Conservation (phyloP, 2,329 filamentous ascomycete species). For the Raffaelea arxii region DNA sequence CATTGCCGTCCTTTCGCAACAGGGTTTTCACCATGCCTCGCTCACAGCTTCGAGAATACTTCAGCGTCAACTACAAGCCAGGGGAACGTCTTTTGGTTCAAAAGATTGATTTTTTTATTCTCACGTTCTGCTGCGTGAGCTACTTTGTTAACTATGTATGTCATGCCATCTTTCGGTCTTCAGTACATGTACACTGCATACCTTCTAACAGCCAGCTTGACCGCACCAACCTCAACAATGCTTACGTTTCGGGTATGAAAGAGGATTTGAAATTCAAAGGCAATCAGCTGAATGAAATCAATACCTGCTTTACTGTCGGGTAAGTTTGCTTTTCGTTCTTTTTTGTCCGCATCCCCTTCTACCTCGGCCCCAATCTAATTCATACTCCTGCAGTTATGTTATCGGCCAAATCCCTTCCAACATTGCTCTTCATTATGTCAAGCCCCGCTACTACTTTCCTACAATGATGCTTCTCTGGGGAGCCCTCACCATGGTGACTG, state of each 20-base stretch:
- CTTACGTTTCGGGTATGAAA: slow-evolving; percentile 43
- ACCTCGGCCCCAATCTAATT: too few relatives aligned
- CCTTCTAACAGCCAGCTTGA: slow-evolving; percentile 28
- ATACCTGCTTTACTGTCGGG: slow-evolving; percentile 37
- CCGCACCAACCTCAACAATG: slow-evolving; percentile 41
- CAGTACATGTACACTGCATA: not conserved
- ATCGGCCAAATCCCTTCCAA: slow-evolving; percentile 53
- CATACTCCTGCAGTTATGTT: too few relatives aligned
- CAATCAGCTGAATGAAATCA: slow-evolving; percentile 42
- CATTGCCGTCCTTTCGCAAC: not conserved
- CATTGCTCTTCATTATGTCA: slow-evolving; percentile 51
- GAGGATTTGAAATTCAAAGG: slow-evolving; percentile 30
- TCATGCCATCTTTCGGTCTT: not conserved
- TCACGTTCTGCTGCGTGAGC: slow-evolving; percentile 52
- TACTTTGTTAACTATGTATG: slow-evolving; percentile 46
- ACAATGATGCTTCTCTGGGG: slow-evolving; percentile 56
- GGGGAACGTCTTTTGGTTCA: slow-evolving; percentile 19
- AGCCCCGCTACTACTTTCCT: slow-evolving; percentile 55
- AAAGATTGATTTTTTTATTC: slow-evolving; percentile 47
- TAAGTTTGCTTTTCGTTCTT: slow-evolving; percentile 16
- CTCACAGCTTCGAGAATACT: slow-evolving; percentile 11
- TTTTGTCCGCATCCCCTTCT: too few relatives aligned
- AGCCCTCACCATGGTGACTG: slow-evolving; percentile 51
- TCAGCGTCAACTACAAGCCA: slow-evolving; percentile 11
- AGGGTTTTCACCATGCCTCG: slow-evolving; percentile 4